Conservation (phyloP, 257 asterid species). For the Fraxinus americana region DNA sequence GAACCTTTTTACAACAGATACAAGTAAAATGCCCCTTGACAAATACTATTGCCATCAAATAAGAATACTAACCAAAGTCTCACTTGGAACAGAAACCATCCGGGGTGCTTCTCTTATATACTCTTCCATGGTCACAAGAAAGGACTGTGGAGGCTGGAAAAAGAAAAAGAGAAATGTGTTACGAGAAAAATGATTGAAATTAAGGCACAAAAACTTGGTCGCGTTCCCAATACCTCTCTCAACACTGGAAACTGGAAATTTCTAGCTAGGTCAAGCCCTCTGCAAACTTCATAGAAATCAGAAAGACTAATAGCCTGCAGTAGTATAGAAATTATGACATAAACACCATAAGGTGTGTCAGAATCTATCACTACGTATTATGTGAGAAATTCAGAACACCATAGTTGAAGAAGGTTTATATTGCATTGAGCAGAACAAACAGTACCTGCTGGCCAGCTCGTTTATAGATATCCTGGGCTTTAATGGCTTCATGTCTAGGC, state of each 20-base stretch:
- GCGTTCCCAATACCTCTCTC: slow-evolving; percentile 69
- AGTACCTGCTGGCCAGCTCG: slow-evolving; percentile 98
- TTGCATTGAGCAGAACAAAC: slow-evolving; percentile 18
- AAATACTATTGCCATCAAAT: neutral
- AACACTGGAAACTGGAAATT: slow-evolving; percentile 95
- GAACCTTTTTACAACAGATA: neutral
- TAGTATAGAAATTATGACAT: slow-evolving; percentile 11
- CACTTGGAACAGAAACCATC: slow-evolving; percentile 54
- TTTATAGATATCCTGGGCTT: slow-evolving; percentile 89
- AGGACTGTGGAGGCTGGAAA: slow-evolving; percentile 63
- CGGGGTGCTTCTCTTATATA: slow-evolving; percentile 68
- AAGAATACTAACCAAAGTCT: slow-evolving; percentile 50
- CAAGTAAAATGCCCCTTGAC: neutral
- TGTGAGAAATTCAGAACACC: slow-evolving; percentile 20
- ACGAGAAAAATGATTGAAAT: neutral
- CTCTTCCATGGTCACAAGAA: slow-evolving; percentile 70
- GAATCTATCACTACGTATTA: neutral
- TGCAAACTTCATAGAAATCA: slow-evolving; percentile 92
- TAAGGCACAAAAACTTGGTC: slow-evolving; percentile 7
- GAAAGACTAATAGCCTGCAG: slow-evolving; percentile 84
- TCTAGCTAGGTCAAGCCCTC: slow-evolving; percentile 93
- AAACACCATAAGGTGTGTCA: slow-evolving; percentile 13
- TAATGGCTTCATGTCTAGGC: slow-evolving; percentile 97
- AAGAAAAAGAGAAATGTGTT: neutral
- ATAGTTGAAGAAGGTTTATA: slow-evolving; percentile 4